phyloP scores from a whole-genome alignment of 306 rosid genomes.

The Betula pendula region DNA sequence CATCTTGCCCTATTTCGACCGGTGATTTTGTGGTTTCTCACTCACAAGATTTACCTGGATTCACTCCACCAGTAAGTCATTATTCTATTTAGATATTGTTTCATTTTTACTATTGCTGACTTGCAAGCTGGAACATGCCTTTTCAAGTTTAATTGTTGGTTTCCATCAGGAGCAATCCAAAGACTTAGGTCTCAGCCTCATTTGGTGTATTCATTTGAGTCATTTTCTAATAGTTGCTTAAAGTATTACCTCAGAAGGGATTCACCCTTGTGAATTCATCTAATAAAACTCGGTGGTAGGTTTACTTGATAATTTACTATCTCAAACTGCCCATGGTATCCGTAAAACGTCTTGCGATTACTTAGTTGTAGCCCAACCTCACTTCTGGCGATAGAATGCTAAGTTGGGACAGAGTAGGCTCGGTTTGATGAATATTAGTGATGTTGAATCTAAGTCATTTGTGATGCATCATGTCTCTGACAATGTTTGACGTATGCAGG shows the following conservation, averaged over 20 bases:
- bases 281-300: not conserved
- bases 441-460: not conserved
- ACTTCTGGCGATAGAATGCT: not conserved
- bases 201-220: not conserved
- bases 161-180: not conserved
- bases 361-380: not conserved
- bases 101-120: not conserved
- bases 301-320: not conserved
- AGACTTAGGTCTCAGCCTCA: not conserved
- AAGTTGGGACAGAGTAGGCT: not conserved
- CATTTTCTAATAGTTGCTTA: not conserved
- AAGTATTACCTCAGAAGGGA: not conserved
- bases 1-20: constrained; percentile 73
- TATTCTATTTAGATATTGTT: constrained; percentile 16
- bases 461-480: constrained; percentile 24
- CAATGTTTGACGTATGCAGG: constrained; percentile 47
- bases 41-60: constrained; percentile 70
- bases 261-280: not conserved
- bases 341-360: not conserved
- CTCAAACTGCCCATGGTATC: not conserved
- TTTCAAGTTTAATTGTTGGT: not conserved
- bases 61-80: constrained; percentile 82
- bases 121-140: not conserved
- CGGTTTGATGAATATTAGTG: not conserved
- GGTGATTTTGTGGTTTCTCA: constrained; percentile 84